A percentile compares a stretch with the other conserved stretches of the same genome.
Evolutionary conservation across 2,329 filamentous ascomycete species (phyloP).

Genomic region (Cytospora piceae): DNA sequence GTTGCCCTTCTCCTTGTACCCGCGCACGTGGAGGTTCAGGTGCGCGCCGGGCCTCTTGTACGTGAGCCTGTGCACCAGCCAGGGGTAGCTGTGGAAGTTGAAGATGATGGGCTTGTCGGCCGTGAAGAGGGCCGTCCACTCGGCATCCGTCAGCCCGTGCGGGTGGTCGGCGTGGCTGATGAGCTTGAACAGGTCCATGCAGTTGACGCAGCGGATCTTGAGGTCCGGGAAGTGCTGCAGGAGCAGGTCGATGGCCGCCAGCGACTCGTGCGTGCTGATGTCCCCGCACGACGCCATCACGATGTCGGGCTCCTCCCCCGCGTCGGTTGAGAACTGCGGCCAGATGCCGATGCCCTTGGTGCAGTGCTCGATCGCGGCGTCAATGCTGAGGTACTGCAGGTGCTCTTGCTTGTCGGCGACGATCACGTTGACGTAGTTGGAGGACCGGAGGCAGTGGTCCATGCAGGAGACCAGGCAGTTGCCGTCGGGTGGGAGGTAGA

Average conservation of each 20-base stretch:
- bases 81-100: constrained; percentile 85
- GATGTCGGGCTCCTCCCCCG: constrained; percentile 69
- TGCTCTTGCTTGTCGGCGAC: constrained; percentile 82
- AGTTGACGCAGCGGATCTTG: constrained; percentile 79
- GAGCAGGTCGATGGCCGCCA: constrained; percentile 75
- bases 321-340: constrained; percentile 75
- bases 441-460: constrained; percentile 73
- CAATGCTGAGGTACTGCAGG: constrained; percentile 75
- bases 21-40: constrained; percentile 70
- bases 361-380: constrained; percentile 74
- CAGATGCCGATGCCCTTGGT: constrained; percentile 80
- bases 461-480: constrained; percentile 77
- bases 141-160: constrained; percentile 68
- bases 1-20: constrained; percentile 83
- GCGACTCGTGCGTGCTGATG: constrained; percentile 72
- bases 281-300: constrained; percentile 79
- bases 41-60: constrained; percentile 72
- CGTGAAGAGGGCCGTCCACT: constrained; percentile 74
- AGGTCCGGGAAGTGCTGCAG: constrained; percentile 72
- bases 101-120: constrained; percentile 74
- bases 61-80: constrained; percentile 76
- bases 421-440: constrained; percentile 81
- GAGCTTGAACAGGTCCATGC: constrained; percentile 80
- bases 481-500: constrained; percentile 79
- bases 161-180: constrained; percentile 72